A percentile compares a stretch with the other conserved stretches of the same genome.
These are phyloP conservation scores for Penicillium capsulatum DNA, from an alignment of 2,329 filamentous ascomycete genomes.

Conservation along the genomic window DNA sequence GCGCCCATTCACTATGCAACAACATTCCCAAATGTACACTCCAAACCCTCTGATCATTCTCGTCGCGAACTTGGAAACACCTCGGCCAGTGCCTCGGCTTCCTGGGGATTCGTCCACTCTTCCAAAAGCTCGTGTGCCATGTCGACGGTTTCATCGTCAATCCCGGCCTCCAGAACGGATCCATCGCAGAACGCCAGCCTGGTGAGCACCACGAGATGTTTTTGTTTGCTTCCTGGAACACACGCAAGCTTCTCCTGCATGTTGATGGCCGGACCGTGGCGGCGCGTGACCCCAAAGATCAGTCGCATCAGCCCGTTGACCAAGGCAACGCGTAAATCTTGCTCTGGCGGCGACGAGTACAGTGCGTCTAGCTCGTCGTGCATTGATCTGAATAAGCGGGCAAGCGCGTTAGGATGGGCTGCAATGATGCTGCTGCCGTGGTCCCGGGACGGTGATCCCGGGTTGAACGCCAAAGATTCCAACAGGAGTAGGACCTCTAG, in stretches of 20 bases:
- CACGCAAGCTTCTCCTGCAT: conserved; percentile 67
- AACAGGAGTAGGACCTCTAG: conserved; percentile 44
- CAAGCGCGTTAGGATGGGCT: conserved; percentile 64
- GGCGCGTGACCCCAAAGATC: conserved; percentile 56
- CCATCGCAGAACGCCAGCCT: conserved; percentile 83
- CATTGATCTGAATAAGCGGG: conserved; percentile 68
- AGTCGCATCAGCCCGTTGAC: conserved; percentile 60
- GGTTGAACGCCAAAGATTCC: conserved; percentile 40
- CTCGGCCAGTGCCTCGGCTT: conserved; percentile 58
- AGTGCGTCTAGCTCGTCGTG: conserved; percentile 65
- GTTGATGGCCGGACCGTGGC: conserved; percentile 61
- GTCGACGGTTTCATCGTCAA: conserved; percentile 73
- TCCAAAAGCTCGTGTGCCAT: conserved; percentile 79
- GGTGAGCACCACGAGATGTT: conserved; percentile 75
- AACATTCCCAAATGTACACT: conserved; percentile 4
- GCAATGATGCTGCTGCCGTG: conserved; percentile 62
- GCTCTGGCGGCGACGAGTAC: conserved; percentile 50
- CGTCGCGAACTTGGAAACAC: conserved; percentile 41
- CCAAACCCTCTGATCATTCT: conserved; percentile 15
- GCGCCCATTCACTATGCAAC: too few relatives aligned
- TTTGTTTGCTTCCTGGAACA: conserved; percentile 70
- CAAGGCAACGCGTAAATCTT: conserved; percentile 46
- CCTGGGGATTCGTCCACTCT: conserved; percentile 73
- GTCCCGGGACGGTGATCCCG: conserved; percentile 57
- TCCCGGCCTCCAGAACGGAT: conserved; percentile 68